Conservation (phyloP, 352 stramenopile species). For the Aphanomyces stellatus region DNA sequence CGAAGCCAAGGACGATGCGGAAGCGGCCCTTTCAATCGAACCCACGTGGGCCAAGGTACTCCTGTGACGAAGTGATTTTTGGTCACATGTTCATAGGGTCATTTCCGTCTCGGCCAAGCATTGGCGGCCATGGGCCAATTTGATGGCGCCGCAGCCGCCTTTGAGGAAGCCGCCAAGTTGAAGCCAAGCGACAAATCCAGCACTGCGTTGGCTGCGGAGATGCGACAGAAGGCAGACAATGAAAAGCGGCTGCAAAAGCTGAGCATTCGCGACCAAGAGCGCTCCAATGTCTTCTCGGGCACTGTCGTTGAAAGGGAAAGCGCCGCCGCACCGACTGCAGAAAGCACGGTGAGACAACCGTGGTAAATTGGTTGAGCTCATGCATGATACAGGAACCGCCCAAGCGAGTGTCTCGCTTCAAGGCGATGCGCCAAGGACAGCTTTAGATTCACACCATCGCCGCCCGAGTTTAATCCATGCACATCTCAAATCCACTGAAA, state of each 20-base stretch:
- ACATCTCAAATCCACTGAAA: background rate
- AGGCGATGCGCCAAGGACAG: constrained; percentile 27
- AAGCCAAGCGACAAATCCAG: constrained; percentile 60
- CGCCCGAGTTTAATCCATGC: background rate
- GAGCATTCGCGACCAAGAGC: background rate
- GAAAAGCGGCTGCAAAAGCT: background rate
- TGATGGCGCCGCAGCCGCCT: constrained; percentile 51
- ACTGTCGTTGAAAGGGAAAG: background rate
- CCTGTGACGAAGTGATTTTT: background rate
- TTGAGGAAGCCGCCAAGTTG: constrained; percentile 55
- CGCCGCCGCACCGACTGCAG: background rate
- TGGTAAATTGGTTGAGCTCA: background rate
- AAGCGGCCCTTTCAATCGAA: constrained; percentile 51
- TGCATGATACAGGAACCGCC: constrained; percentile 40
- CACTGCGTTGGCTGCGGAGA: constrained; percentile 50
- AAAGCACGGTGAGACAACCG: background rate
- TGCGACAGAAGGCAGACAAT: constrained; percentile 31
- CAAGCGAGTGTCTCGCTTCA: constrained; percentile 78
- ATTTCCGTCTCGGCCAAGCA: constrained; percentile 65
- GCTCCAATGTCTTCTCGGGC: constrained; percentile 8
- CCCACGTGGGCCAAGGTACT: constrained; percentile 63
- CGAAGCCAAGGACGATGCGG: constrained; percentile 42
- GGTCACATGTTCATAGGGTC: constrained; percentile 39
- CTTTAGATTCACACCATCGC: constrained; percentile 20
- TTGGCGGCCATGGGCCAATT: constrained; percentile 54